phyloP scores from a whole-genome alignment of 768 basidiomycete species.

The Cystobasidium ongulense region DNA sequence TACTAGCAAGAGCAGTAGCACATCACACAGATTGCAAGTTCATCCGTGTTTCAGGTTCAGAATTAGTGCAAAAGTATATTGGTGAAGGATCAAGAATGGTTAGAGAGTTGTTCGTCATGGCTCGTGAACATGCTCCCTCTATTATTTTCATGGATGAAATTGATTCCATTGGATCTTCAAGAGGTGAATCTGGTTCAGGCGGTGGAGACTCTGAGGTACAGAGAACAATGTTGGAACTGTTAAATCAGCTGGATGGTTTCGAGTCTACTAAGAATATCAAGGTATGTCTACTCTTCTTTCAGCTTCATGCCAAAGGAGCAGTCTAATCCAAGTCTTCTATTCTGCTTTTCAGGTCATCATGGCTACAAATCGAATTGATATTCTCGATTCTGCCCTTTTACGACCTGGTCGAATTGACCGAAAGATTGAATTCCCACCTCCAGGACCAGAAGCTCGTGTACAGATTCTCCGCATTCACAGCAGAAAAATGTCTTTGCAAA shows the following conservation, averaged over 20 bases:
- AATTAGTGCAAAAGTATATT: constrained; percentile 96
- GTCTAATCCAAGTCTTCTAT: neutral
- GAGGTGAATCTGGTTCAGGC: constrained; percentile 67
- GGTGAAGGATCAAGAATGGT: constrained; percentile 96
- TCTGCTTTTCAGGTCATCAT: constrained; percentile 57
- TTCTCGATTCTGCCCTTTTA: constrained; percentile 83
- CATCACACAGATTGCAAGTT: constrained; percentile 98
- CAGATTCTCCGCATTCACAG: constrained; percentile 96
- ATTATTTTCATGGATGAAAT: constrained; percentile 99
- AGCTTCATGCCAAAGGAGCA: neutral
- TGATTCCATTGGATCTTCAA: constrained; percentile 87
- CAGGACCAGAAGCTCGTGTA: constrained; percentile 90
- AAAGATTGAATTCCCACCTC: constrained; percentile 98
- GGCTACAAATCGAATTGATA: constrained; percentile 98
- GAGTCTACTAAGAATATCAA: constrained; percentile 76
- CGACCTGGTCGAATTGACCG: constrained; percentile 91
- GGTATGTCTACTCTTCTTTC: constrained; percentile 42
- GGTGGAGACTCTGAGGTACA: constrained; percentile 81
- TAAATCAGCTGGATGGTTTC: constrained; percentile 84
- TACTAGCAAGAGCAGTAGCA: constrained; percentile 88
- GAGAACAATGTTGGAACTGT: constrained; percentile 77
- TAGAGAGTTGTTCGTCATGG: constrained; percentile 96
- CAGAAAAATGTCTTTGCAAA: constrained; percentile 96
- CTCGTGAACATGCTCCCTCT: constrained; percentile 88
- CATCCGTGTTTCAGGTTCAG: constrained; percentile 86